phyloP scores from a whole-genome alignment of 2,329 filamentous ascomycete genomes.

The Pestalotiopsis sp. region DNA sequence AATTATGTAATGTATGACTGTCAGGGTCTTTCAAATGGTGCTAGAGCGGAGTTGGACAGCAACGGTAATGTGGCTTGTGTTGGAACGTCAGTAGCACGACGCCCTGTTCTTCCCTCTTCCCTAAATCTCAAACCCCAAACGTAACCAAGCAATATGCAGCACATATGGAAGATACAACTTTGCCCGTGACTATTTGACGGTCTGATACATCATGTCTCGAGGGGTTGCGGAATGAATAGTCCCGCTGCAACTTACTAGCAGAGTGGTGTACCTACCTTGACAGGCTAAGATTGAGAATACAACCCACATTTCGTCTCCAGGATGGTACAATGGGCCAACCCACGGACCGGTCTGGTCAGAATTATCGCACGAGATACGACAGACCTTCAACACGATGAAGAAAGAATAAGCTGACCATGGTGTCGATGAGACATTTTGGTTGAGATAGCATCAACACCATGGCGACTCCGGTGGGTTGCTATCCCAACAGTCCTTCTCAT shows the following conservation, averaged over 20 bases:
- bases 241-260: not conserved
- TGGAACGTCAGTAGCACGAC: not conserved
- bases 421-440: not conserved
- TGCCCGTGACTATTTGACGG: not conserved
- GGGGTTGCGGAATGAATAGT: not conserved
- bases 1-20: not conserved
- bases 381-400: not conserved
- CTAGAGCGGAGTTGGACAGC: not conserved
- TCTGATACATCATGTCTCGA: not conserved
- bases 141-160: not conserved
- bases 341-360: not conserved
- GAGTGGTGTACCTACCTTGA: not conserved
- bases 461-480: not conserved
- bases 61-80: not conserved
- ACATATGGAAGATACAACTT: not conserved
- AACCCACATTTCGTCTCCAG: not conserved
- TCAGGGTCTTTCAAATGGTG: not conserved
- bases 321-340: not conserved
- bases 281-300: not conserved
- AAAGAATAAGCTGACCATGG: not conserved
- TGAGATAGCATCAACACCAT: not conserved
- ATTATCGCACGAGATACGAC: not conserved
- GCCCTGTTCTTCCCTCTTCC: not conserved
- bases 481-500: not conserved
- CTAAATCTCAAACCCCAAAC: not conserved